Percentiles rank a stretch among this genome's conserved stretches.
phyloP scores from a whole-genome alignment of 805 yeast species.

The Candida chilensis region DNA sequence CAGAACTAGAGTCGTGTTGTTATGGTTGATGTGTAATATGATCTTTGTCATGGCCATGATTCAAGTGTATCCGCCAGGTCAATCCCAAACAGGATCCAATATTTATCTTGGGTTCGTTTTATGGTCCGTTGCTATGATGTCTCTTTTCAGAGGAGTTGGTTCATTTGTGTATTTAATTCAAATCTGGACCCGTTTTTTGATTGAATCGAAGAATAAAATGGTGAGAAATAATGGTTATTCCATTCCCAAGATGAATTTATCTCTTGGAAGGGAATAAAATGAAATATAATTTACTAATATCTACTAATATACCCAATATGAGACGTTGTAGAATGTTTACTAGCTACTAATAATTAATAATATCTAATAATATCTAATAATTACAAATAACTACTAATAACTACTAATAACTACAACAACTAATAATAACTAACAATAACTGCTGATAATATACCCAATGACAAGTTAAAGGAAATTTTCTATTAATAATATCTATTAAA shows the following conservation, averaged over 20 bases:
- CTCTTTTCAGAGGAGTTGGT: slow-evolving; percentile 77
- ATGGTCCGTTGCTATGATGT: slow-evolving; percentile 87
- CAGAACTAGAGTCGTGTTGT: slow-evolving; percentile 88
- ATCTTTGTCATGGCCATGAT: slow-evolving; percentile 80
- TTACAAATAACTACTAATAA: too few relatives aligned
- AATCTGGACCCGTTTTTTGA: neutral
- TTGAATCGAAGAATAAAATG: neutral
- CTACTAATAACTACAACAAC: too few relatives aligned
- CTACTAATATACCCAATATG: too few relatives aligned
- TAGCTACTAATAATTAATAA: too few relatives aligned
- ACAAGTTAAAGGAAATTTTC: too few relatives aligned
- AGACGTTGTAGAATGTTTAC: too few relatives aligned
- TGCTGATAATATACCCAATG: too few relatives aligned
- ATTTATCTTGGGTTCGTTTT: slow-evolving; percentile 74
- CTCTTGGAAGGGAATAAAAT: too few relatives aligned
- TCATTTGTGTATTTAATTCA: slow-evolving; percentile 60
- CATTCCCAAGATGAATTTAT: neutral
- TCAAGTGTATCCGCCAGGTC: slow-evolving; percentile 67
- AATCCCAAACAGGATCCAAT: slow-evolving; percentile 46
- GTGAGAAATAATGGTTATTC: slow-evolving; percentile 1
- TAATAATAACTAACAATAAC: too few relatives aligned
- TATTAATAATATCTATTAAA: too few relatives aligned
- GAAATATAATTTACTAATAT: too few relatives aligned
- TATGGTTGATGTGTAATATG: slow-evolving; percentile 85
- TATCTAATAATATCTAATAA: too few relatives aligned